Percentiles rank a stretch among this genome's conserved stretches.
These are phyloP conservation scores for Aspergillus nanangensis DNA, from an alignment of 495 filamentous ascomycete species.

Conservation along the genomic window DNA sequence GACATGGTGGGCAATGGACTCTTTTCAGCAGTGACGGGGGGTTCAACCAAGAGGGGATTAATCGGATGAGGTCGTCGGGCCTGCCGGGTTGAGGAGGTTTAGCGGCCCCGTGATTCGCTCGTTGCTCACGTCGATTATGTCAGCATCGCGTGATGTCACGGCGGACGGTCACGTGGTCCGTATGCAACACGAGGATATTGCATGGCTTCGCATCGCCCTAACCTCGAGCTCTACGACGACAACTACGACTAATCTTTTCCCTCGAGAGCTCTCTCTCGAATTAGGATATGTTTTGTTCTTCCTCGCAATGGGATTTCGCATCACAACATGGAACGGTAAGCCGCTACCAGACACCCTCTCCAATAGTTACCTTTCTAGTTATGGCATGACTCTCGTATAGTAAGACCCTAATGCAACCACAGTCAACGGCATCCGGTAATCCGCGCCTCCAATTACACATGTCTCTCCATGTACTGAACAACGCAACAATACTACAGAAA, in stretches of 20 bases:
- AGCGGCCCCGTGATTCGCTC: slow-evolving; percentile 43
- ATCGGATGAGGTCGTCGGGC: slow-evolving; percentile 25
- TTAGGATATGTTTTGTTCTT: no score
- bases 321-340: slow-evolving; percentile 89
- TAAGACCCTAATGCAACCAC: neutral
- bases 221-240: no score
- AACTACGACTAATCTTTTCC: no score
- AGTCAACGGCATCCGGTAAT: slow-evolving; percentile 92
- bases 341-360: neutral
- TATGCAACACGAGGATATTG: no score
- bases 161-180: slow-evolving; percentile 26
- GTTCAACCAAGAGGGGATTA: slow-evolving; percentile 19
- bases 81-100: slow-evolving; percentile 30
- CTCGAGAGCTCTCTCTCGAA: no score
- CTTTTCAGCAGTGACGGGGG: no score
- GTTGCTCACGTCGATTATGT: slow-evolving; percentile 27
- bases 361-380: no score
- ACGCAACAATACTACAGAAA: slow-evolving; percentile 80
- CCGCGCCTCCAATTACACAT: slow-evolving; percentile 4
- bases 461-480: neutral
- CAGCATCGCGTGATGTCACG: slow-evolving; percentile 36
- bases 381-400: no score
- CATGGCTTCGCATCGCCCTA: no score
- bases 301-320: slow-evolving; percentile 63
- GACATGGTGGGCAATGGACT: slow-evolving; percentile 65